phyloP scores from a whole-genome alignment of 1,284 basidiomycete genomes.

The Mycosarcoma mackinlayi region DNA sequence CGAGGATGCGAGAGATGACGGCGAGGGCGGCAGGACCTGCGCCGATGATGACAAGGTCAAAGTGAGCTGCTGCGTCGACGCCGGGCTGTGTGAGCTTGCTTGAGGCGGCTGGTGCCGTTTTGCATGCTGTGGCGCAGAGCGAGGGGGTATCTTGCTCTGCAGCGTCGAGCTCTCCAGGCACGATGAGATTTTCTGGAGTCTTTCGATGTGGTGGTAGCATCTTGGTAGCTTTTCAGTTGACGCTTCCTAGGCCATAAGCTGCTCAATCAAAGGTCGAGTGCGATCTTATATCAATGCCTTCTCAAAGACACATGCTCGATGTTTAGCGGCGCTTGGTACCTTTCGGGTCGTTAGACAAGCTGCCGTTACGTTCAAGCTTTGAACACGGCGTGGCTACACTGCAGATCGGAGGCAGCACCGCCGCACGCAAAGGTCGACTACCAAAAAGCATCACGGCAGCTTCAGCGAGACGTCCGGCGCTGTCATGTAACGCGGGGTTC shows the following conservation, averaged over 20 bases:
- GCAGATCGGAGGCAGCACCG: not conserved
- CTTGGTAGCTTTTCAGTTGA: not conserved
- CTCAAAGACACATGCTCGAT: not conserved
- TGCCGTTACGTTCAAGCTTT: not conserved
- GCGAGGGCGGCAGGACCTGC: slow-evolving; percentile 59
- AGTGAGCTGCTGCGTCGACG: slow-evolving; percentile 29
- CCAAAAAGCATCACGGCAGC: not conserved
- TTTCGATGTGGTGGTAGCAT: slow-evolving; percentile 41
- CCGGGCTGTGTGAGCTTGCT: slow-evolving; percentile 7
- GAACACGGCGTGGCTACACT: not conserved
- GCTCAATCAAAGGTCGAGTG: no score
- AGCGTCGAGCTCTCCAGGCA: slow-evolving; percentile 18
- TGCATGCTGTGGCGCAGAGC: slow-evolving; percentile 4
- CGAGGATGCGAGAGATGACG: slow-evolving; percentile 56
- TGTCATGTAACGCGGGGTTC: slow-evolving; percentile 21
- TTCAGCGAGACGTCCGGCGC: not conserved
- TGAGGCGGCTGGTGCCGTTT: not conserved
- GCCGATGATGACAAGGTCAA: slow-evolving; percentile 63
- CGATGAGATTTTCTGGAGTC: slow-evolving; percentile 24
- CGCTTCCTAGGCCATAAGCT: not conserved
- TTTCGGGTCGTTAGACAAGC: slow-evolving; percentile 11
- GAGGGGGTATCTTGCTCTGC: not conserved
- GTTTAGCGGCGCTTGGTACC: slow-evolving; percentile 5
- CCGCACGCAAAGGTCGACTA: no score
- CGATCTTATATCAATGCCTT: not conserved